Evolutionary conservation across 2,329 filamentous ascomycete species (phyloP).

Genomic region (Lasiodiplodia hormozganensis): DNA sequence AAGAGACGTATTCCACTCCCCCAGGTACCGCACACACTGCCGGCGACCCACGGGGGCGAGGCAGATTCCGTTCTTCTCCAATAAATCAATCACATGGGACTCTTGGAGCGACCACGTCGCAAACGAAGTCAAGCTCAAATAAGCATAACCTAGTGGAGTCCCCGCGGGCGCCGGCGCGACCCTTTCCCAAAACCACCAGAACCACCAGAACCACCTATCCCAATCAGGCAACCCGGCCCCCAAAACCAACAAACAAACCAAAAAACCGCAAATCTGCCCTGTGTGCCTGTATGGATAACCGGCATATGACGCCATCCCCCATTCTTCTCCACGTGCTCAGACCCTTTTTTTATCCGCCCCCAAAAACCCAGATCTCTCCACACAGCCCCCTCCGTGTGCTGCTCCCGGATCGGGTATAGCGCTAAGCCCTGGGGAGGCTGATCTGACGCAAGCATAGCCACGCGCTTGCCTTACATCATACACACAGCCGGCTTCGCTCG

Average conservation of each 20-base stretch:
- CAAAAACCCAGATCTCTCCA: background rate
- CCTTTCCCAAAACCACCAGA: background rate
- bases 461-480: background rate
- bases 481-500: background rate
- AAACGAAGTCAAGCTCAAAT: background rate
- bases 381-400: slow-evolving; percentile 2
- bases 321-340: background rate
- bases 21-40: background rate
- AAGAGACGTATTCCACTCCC: background rate
- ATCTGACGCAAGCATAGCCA: background rate
- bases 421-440: background rate
- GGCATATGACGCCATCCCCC: background rate
- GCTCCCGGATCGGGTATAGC: background rate
- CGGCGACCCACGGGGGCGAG: background rate
- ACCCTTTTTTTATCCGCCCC: background rate
- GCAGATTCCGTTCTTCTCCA: background rate
- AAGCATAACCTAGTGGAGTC: slow-evolving; percentile 1
- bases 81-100: background rate
- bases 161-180: background rate
- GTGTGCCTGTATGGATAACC: background rate
- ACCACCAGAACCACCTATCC: background rate
- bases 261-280: background rate
- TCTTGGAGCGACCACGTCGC: too few species aligned
- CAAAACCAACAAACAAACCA: background rate
- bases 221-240: background rate